A percentile compares a stretch with the other conserved stretches of the same genome.
phyloP scores from a whole-genome alignment of 257 asterid species.

The Nicotiana noctiflora region DNA sequence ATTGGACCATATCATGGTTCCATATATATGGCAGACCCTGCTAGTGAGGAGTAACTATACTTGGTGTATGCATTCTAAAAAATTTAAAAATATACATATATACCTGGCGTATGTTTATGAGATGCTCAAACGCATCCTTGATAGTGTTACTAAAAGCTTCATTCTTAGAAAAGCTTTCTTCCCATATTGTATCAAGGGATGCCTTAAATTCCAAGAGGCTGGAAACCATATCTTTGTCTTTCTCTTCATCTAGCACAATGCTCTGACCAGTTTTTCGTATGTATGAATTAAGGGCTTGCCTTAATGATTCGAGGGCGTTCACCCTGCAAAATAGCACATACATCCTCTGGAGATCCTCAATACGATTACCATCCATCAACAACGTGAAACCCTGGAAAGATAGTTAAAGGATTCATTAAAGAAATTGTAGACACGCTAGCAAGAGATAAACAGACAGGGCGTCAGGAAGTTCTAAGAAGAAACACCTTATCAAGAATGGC shows the following conservation, averaged over 20 bases:
- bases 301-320: constrained; percentile 69
- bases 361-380: constrained; percentile 88
- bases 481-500: constrained; percentile 88
- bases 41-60: constrained; percentile 26
- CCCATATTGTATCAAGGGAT: constrained; percentile 85
- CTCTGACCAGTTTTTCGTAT: constrained; percentile 85
- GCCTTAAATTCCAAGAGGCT: constrained; percentile 80
- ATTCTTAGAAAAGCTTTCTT: constrained; percentile 76
- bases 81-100: neutral
- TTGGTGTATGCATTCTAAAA: constrained; percentile 49
- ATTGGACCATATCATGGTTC: neutral
- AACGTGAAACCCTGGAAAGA: constrained; percentile 65
- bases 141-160: constrained; percentile 88
- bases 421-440: constrained; percentile 4
- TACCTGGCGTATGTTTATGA: constrained; percentile 96
- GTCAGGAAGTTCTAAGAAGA: neutral
- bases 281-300: constrained; percentile 75
- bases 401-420: neutral
- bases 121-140: constrained; percentile 95
- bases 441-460: neutral
- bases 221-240: constrained; percentile 95
- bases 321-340: constrained; percentile 66
- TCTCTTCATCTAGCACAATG: constrained; percentile 91
- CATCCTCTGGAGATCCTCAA: constrained; percentile 88
- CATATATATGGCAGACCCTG: neutral